phyloP scores from a whole-genome alignment of 352 stramenopile genomes.

The Pythium rhizo-oryzae region DNA sequence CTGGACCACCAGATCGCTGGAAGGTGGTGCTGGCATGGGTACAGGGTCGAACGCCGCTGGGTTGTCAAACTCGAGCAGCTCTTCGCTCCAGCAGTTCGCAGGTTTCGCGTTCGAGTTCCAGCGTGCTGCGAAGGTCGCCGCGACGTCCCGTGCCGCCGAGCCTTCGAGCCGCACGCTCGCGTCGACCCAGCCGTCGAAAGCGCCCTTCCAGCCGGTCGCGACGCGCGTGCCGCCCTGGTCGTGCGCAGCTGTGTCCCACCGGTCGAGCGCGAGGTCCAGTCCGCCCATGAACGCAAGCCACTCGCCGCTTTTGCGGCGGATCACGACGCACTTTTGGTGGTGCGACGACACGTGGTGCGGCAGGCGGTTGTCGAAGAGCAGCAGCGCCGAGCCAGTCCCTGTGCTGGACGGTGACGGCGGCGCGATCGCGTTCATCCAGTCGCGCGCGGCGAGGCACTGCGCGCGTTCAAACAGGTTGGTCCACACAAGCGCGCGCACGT shows the following conservation, averaged over 20 bases:
- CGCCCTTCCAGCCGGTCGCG: slow-evolving; percentile 24
- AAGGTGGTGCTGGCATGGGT: no score
- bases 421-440: slow-evolving; percentile 32
- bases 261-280: slow-evolving; percentile 51
- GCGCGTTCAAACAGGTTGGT: slow-evolving; percentile 25
- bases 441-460: slow-evolving; percentile 20
- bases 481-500: slow-evolving; percentile 36
- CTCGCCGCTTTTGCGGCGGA: slow-evolving; percentile 27
- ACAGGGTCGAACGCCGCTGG: no score
- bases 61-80: slow-evolving; percentile 45
- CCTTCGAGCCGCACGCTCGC: slow-evolving; percentile 47
- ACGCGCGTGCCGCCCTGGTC: slow-evolving; percentile 40
- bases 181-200: slow-evolving; percentile 56
- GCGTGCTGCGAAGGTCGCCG: slow-evolving; percentile 48
- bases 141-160: slow-evolving; percentile 44
- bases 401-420: no score
- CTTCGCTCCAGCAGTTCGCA: no score
- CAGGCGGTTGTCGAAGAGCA: slow-evolving; percentile 56
- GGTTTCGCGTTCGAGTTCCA: slow-evolving; percentile 50
- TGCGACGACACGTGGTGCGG: slow-evolving; percentile 34
- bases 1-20: neutral
- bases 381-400: slow-evolving; percentile 8
- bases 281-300: slow-evolving; percentile 53
- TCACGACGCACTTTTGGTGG: slow-evolving; percentile 55
- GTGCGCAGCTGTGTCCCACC: slow-evolving; percentile 61